Percentiles rank a stretch among this genome's conserved stretches.
phyloP scores from a whole-genome alignment of 495 filamentous ascomycete genomes.

The Astrocystis sublimbata region DNA sequence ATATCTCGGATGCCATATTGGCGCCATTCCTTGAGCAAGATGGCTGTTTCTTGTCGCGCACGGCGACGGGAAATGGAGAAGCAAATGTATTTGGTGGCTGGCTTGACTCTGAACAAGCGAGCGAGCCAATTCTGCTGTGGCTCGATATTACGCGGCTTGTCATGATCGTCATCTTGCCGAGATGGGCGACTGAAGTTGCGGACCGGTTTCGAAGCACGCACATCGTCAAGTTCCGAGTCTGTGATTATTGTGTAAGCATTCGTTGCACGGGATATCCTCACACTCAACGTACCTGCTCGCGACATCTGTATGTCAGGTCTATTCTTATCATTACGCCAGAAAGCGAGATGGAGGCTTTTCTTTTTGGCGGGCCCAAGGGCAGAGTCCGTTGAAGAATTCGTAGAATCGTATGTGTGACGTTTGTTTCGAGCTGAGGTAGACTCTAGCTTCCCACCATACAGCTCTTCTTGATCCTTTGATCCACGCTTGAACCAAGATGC shows the following conservation, averaged over 20 bases:
- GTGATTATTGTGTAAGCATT: slow-evolving; percentile 13
- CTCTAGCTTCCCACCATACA: slow-evolving; percentile 12
- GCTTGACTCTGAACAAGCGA: slow-evolving; percentile 86
- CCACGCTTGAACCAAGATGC: slow-evolving; percentile 67
- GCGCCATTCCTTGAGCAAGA: slow-evolving; percentile 75
- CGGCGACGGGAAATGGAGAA: slow-evolving; percentile 67
- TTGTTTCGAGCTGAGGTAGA: slow-evolving; percentile 9
- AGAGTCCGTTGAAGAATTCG: slow-evolving; percentile 14
- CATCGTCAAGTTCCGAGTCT: slow-evolving; percentile 20
- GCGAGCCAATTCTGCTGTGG: slow-evolving; percentile 80
- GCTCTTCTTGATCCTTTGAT: slow-evolving; percentile 44
- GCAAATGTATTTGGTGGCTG: slow-evolving; percentile 69
- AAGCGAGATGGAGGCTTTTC: slow-evolving; percentile 47
- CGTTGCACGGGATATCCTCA: background rate
- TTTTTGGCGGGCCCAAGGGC: slow-evolving; percentile 37
- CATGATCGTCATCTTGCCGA: slow-evolving; percentile 15
- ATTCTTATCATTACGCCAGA: slow-evolving; percentile 48
- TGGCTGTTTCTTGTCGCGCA: slow-evolving; percentile 71
- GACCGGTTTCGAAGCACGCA: slow-evolving; percentile 5
- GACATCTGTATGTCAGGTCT: slow-evolving; percentile 37
- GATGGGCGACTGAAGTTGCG: slow-evolving; percentile 17
- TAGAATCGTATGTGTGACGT: slow-evolving; percentile 17
- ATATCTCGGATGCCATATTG: slow-evolving; percentile 76
- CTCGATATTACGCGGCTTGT: slow-evolving; percentile 50
- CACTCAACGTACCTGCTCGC: slow-evolving; percentile 36